Base-by-base conservation (phyloP, 2,329 filamentous ascomycete genomes). In the Didymella glomerata region DNA sequence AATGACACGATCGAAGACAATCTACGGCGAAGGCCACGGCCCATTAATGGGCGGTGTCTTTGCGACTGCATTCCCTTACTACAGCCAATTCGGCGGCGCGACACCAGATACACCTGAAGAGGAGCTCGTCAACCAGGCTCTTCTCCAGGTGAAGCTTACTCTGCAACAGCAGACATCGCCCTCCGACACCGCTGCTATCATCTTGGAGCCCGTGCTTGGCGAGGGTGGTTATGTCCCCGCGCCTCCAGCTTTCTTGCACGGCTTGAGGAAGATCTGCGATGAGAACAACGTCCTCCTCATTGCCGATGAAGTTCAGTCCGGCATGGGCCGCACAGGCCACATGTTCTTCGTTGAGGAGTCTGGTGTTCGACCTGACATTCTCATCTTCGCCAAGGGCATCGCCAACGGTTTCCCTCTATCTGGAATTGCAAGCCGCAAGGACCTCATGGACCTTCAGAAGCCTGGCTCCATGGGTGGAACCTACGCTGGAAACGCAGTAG, bases 301-400 rank as follows among this genome's bases (percentile, higher is more conserved):
- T 4, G 65, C 66, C 13, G 79, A 81, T 54, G 79, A 81, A 55
- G 79, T 81, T 2, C 79, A 81, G 52, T 78, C 68, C 28, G 79
- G 79, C 9, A 80, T 78, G 63, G 79, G 79, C 2, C 73, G 79
- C 28, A 81, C 79, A 1, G 79, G 79, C 20, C 76, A 77, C 41
- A 78, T 80, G 75, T 81, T 79, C 57, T 78, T 78, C 6, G 66
- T 80, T 13, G 77, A 81, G 60, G 77, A 81, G 57, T 80, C 71
- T 57, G 73, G 71, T 24, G 78, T 81, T 18, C 69, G 77, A 18
- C 79, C 79, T 2, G 79, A 81, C 47, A 78, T 81, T 27, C 61
- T 81, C 41, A 68, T 80, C 57, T 79, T 81, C 67, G 77, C 70
- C 28, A 73, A 73, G 61, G 70, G 70, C 13, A 71, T 73, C 38